Conservation (phyloP, 228 moss, liverwort and hornwort genomes). For the Sphagnum fallax region DNA sequence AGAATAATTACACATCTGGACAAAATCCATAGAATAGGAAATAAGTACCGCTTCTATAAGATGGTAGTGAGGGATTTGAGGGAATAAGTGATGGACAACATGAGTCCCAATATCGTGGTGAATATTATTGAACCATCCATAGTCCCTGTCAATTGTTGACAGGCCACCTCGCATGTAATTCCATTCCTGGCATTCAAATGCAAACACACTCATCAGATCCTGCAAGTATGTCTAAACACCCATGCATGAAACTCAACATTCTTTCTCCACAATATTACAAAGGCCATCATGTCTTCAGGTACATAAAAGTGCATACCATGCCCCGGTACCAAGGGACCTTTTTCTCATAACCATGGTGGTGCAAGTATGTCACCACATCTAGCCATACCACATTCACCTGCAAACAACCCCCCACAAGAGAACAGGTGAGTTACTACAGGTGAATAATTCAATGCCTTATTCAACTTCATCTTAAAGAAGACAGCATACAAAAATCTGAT, state of each 20-base stretch:
- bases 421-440: too few species aligned
- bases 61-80: slow-evolving; percentile 79
- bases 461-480: too few species aligned
- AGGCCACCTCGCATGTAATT: slow-evolving; percentile 73
- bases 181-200: slow-evolving; percentile 44
- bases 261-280: too few species aligned
- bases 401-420: neutral
- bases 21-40: too few species aligned
- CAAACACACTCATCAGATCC: neutral
- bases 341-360: slow-evolving; percentile 78
- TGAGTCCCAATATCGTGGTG: slow-evolving; percentile 87
- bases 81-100: slow-evolving; percentile 73
- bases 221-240: too few species aligned
- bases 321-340: slow-evolving; percentile 83
- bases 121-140: slow-evolving; percentile 71
- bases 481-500: too few species aligned
- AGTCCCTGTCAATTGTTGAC: slow-evolving; percentile 76
- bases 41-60: slow-evolving; percentile 50
- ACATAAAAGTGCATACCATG: slow-evolving; percentile 9
- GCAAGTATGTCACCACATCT: slow-evolving; percentile 65
- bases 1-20: too few species aligned
- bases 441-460: too few species aligned
- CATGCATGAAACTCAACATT: too few species aligned
- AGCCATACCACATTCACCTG: slow-evolving; percentile 65
- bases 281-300: too few species aligned